Conservation (phyloP, 331 rosid species). For the Pyracantha coccinea region DNA sequence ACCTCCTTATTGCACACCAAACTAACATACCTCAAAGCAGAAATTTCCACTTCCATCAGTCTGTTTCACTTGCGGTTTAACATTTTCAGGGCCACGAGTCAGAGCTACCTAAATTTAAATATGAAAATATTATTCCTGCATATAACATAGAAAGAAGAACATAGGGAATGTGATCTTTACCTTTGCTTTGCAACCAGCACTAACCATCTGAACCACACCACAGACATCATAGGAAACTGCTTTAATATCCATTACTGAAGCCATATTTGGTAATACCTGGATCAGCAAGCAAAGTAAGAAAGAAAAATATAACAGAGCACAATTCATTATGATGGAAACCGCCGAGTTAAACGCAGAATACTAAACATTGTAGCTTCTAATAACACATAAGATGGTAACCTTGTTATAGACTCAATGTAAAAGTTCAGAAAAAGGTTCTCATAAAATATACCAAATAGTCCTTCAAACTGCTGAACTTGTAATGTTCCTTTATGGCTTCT, state of each 20-base stretch:
- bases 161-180: constrained; percentile 24
- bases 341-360: neutral
- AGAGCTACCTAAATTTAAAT: constrained; percentile 63
- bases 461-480: constrained; percentile 73
- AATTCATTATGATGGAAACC: neutral
- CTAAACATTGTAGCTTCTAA: neutral
- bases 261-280: constrained; percentile 99
- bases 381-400: constrained; percentile 9
- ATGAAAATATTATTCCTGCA: neutral
- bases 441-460: constrained; percentile 59
- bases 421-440: neutral
- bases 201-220: constrained; percentile 71
- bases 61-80: constrained; percentile 78
- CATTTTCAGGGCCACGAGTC: constrained; percentile 98
- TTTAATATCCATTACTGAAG: constrained; percentile 68
- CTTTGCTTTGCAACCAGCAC: constrained; percentile 70
- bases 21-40: constrained; percentile 83
- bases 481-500: constrained; percentile 84
- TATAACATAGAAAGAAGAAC: constrained; percentile 4
- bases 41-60: constrained; percentile 80
- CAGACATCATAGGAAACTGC: constrained; percentile 82
- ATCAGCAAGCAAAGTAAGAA: constrained; percentile 13
- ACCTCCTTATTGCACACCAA: neutral
- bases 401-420: constrained; percentile 4
- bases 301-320: neutral